These are phyloP conservation scores for Ogataea methylovora DNA, from an alignment of 805 yeast genomes.

Conservation along the genomic window DNA sequence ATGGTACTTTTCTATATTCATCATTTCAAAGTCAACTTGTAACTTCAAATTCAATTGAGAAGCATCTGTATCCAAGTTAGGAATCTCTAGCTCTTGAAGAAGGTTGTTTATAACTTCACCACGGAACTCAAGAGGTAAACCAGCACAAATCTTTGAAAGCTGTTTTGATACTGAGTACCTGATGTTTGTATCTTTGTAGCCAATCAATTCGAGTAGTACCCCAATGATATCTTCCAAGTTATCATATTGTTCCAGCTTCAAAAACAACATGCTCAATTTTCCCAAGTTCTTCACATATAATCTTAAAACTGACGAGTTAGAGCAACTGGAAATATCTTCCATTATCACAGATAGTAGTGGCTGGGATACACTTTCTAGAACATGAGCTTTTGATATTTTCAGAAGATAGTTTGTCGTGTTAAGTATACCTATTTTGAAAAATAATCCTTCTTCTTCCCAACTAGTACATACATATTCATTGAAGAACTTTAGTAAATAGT, in stretches of 20 bases:
- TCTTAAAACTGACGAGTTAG: constrained; percentile 8
- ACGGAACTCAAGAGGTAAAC: constrained; percentile 27
- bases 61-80: constrained; percentile 3
- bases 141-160: constrained; percentile 38
- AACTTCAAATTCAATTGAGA: background rate
- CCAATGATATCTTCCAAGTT: constrained; percentile 42
- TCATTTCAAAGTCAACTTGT: constrained; percentile 20
- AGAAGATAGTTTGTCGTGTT: constrained; percentile 16
- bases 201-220: constrained; percentile 35
- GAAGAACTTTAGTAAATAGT: background rate
- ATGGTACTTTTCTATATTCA: constrained; percentile 42
- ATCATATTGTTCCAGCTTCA: constrained; percentile 23
- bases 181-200: constrained; percentile 44
- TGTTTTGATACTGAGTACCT: constrained; percentile 65
- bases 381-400: constrained; percentile 7
- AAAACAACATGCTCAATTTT: constrained; percentile 27
- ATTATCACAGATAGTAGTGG: constrained; percentile 4
- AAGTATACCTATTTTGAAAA: constrained; percentile 13
- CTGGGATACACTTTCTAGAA: background rate
- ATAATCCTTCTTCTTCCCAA: constrained; percentile 9
- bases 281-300: constrained; percentile 28
- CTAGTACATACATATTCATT: background rate
- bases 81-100: constrained; percentile 25
- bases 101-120: constrained; percentile 32
- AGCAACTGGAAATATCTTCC: constrained; percentile 7